Conservation (phyloP, 495 filamentous ascomycete genomes). For the Penicillium psychrofluorescens region DNA sequence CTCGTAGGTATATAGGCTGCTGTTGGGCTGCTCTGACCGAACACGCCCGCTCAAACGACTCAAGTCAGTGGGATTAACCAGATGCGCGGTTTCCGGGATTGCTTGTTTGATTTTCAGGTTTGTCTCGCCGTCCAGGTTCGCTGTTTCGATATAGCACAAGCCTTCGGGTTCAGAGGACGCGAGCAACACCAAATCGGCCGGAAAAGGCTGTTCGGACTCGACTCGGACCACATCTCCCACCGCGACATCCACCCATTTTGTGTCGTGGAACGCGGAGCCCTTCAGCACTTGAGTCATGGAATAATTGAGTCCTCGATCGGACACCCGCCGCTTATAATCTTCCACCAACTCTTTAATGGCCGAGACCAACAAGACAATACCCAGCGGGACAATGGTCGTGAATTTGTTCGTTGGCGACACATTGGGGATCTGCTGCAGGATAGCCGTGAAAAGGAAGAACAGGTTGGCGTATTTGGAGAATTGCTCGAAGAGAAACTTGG, state of each 20-base stretch:
- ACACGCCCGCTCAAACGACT: slow-evolving; percentile 80
- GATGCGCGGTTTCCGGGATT: slow-evolving; percentile 82
- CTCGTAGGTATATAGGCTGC: slow-evolving; percentile 97
- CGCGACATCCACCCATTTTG: slow-evolving; percentile 86
- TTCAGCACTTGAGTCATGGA: slow-evolving; percentile 79
- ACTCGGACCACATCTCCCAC: slow-evolving; percentile 95
- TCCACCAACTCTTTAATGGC: slow-evolving; percentile 93
- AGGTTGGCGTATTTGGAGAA: slow-evolving; percentile 99
- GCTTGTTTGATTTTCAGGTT: slow-evolving; percentile 99
- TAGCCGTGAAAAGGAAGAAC: slow-evolving; percentile 98
- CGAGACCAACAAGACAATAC: slow-evolving; percentile 84
- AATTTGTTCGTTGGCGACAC: slow-evolving; percentile 91
- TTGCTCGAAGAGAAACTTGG: slow-evolving; percentile 97
- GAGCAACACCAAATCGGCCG: slow-evolving; percentile 85
- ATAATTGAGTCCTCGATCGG: slow-evolving; percentile 81
- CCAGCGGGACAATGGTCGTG: slow-evolving; percentile 90
- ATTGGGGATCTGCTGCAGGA: slow-evolving; percentile 89
- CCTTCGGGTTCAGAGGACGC: slow-evolving; percentile 97
- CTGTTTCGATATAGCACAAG: slow-evolving; percentile 97
- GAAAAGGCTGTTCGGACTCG: slow-evolving; percentile 93
- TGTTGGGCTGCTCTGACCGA: slow-evolving; percentile 96
- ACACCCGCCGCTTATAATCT: slow-evolving; percentile 82
- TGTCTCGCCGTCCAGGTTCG: slow-evolving; percentile 96
- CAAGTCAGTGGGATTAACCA: slow-evolving; percentile 82
- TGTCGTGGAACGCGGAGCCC: slow-evolving; percentile 78